Conservation (phyloP, 208 protist genomes). For the Trypanosoma cruzi region DNA sequence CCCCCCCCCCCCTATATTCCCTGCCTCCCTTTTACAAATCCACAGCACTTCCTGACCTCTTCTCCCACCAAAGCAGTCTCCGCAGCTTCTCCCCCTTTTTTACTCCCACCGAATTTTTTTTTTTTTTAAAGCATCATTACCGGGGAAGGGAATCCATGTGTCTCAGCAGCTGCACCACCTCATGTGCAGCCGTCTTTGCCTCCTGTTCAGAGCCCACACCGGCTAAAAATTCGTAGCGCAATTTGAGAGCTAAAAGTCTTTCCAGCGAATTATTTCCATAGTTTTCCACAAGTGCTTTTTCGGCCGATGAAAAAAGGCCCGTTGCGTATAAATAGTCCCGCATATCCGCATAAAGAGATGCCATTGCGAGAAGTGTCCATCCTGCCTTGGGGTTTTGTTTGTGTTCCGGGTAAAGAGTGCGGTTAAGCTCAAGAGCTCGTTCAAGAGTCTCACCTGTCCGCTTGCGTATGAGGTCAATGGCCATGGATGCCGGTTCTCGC, state of each 20-base stretch:
- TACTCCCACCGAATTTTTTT: not conserved
- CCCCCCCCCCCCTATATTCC: too few relatives aligned
- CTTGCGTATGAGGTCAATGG: slow-evolving; percentile 55
- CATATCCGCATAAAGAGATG: slow-evolving; percentile 86
- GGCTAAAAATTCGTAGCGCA: slow-evolving; percentile 84
- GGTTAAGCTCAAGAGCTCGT: slow-evolving; percentile 75
- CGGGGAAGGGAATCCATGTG: slow-evolving; percentile 52
- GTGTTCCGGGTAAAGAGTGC: slow-evolving; percentile 56
- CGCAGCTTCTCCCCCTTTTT: slow-evolving; percentile 1
- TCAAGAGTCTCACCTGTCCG: slow-evolving; percentile 63
- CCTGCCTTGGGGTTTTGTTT: slow-evolving; percentile 63
- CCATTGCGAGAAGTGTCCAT: slow-evolving; percentile 71
- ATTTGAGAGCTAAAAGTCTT: slow-evolving; percentile 47
- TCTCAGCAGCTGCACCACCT: slow-evolving; percentile 75
- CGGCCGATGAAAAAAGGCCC: slow-evolving; percentile 77
- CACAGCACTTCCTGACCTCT: too few relatives aligned
- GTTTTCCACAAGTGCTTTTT: slow-evolving; percentile 53
- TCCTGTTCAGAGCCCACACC: slow-evolving; percentile 89
- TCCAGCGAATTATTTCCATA: slow-evolving; percentile 73
- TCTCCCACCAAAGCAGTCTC: too few relatives aligned
- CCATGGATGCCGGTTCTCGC: slow-evolving; percentile 29
- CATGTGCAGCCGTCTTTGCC: slow-evolving; percentile 72
- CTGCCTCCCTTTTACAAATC: too few relatives aligned
- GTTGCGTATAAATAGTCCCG: slow-evolving; percentile 90
- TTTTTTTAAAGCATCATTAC: not conserved